Evolutionary conservation across 257 asterid species (phyloP).

Genomic region (Rauvolfia tetraphylla): DNA sequence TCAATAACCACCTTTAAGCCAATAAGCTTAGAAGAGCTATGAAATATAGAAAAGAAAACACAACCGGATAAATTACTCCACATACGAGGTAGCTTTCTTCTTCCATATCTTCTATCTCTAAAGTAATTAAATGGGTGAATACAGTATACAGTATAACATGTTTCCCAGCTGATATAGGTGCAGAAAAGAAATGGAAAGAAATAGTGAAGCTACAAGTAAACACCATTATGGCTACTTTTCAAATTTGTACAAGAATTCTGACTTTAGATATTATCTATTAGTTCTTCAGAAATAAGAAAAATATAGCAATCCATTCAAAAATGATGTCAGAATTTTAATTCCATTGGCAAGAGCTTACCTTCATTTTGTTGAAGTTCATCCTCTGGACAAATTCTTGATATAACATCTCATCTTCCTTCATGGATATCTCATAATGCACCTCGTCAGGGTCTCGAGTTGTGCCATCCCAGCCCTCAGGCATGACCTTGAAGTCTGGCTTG

Average conservation of each 20-base stretch:
- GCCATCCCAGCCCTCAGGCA: conserved; percentile 99
- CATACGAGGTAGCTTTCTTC: no score
- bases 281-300: neutral
- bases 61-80: no score
- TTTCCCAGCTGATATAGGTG: neutral
- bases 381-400: conserved; percentile 82
- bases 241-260: neutral
- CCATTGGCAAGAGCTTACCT: conserved; percentile 34
- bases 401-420: conserved; percentile 88
- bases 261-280: neutral
- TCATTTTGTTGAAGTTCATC: conserved; percentile 81
- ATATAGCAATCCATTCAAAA: neutral
- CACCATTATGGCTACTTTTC: neutral
- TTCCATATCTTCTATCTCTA: neutral
- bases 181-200: neutral
- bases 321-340: neutral
- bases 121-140: no score
- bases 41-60: no score
- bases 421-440: conserved; percentile 91
- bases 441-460: conserved; percentile 92
- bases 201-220: neutral
- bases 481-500: conserved; percentile 92
- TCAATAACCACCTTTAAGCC: no score
- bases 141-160: no score
- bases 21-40: no score